Percentiles rank a stretch among this genome's conserved stretches.
Conservation (phyloP, 257 asterid species). For the Asclepias syriaca region DNA sequence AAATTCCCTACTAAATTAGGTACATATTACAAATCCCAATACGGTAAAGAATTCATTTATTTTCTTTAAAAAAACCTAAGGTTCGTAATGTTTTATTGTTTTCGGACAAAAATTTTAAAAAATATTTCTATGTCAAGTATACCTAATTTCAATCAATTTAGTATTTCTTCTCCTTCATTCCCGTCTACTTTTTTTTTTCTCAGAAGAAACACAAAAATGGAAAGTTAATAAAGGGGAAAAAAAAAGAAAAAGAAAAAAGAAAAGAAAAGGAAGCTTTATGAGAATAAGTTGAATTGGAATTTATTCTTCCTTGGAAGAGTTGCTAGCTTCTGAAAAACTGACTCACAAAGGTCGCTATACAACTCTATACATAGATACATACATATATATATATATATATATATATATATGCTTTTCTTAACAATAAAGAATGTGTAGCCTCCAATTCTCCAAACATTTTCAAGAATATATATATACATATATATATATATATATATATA, state of each 20-base stretch:
- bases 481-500: no score
- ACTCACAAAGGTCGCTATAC: constrained; percentile 11
- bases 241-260: background rate
- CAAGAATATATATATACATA: no score
- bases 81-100: background rate
- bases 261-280: constrained; percentile 7
- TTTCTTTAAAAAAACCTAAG: no score
- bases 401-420: constrained; percentile 9
- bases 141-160: background rate
- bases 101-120: no score
- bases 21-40: background rate
- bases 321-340: background rate
- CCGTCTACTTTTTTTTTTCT: no score
- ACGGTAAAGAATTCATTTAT: no score
- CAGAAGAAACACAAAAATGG: background rate
- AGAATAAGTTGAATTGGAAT: constrained; percentile 16
- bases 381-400: no score
- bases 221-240: background rate
- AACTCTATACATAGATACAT: background rate
- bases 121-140: no score
- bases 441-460: no score
- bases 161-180: background rate
- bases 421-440: constrained; percentile 8
- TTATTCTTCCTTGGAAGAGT: constrained; percentile 17
- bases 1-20: no score